phyloP scores from a whole-genome alignment of 768 basidiomycete species.

The Plicaturopsis crispa region DNA sequence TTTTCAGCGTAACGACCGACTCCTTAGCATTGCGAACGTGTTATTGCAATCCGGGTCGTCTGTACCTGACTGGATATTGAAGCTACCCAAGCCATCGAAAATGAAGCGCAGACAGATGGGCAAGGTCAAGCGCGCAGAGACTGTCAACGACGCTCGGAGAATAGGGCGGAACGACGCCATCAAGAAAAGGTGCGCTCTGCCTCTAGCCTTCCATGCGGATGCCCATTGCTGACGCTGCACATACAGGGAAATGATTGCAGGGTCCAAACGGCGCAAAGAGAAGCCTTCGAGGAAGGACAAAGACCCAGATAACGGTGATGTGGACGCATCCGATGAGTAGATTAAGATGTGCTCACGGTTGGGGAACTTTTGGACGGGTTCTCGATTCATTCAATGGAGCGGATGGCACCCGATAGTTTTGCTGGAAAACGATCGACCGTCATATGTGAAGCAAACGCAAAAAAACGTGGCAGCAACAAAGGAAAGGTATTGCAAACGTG shows the following conservation, averaged over 20 bases:
- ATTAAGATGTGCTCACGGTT: conserved; percentile 10
- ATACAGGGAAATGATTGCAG: conserved; percentile 70
- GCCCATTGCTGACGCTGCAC: conserved; percentile 3
- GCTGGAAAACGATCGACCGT: no score
- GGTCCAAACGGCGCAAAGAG: conserved; percentile 58
- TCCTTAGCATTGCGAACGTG: conserved; percentile 85
- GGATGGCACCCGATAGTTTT: no score
- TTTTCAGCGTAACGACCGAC: conserved; percentile 2
- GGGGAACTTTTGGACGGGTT: no score
- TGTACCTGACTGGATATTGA: conserved; percentile 94
- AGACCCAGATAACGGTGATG: conserved; percentile 1
- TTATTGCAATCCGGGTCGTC: conserved; percentile 84
- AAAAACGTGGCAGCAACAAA: no score
- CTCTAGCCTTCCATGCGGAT: not conserved
- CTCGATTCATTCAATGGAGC: no score
- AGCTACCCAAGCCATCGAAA: conserved; percentile 89
- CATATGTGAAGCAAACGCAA: no score
- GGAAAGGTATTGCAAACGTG: no score
- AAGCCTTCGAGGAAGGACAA: conserved; percentile 18
- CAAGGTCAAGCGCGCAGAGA: conserved; percentile 72
- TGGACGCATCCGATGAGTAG: conserved; percentile 7
- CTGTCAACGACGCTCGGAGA: conserved; percentile 60
- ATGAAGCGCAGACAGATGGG: conserved; percentile 82
- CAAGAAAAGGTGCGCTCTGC: conserved; percentile 51
- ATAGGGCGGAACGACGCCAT: conserved; percentile 66